These are phyloP conservation scores for Paradendryphiella salina DNA, from an alignment of 2,329 filamentous ascomycete species.

Conservation along the genomic window DNA sequence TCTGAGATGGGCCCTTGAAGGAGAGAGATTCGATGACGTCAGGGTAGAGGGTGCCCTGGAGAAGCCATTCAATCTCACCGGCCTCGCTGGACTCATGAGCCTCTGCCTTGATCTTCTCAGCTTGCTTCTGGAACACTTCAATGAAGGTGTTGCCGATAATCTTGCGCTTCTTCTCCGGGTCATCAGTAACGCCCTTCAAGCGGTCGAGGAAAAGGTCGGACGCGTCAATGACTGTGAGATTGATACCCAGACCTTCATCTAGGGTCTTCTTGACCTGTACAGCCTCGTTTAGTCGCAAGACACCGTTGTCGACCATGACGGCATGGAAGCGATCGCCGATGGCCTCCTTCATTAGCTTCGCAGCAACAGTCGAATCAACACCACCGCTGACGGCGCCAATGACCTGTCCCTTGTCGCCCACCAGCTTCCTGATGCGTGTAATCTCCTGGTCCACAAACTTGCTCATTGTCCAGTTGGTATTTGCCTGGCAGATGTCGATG, in stretches of 20 bases:
- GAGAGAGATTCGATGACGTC: slow-evolving; percentile 73
- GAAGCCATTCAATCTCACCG: slow-evolving; percentile 81
- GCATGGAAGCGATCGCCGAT: slow-evolving; percentile 86
- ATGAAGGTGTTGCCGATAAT: slow-evolving; percentile 84
- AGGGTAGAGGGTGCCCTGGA: slow-evolving; percentile 84
- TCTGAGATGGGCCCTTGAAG: slow-evolving; percentile 71
- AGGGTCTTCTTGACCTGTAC: slow-evolving; percentile 79
- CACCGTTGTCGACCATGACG: slow-evolving; percentile 81
- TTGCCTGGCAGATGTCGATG: slow-evolving; percentile 76
- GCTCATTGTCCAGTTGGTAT: slow-evolving; percentile 80
- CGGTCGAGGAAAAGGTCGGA: slow-evolving; percentile 74
- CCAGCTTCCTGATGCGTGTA: slow-evolving; percentile 74
- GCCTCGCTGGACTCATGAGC: slow-evolving; percentile 67
- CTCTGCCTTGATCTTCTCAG: slow-evolving; percentile 70
- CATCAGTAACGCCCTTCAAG: slow-evolving; percentile 71
- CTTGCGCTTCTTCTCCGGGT: slow-evolving; percentile 87
- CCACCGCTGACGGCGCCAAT: slow-evolving; percentile 79
- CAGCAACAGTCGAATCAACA: slow-evolving; percentile 87
- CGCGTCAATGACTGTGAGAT: slow-evolving; percentile 84
- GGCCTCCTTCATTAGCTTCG: slow-evolving; percentile 81
- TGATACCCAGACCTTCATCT: slow-evolving; percentile 78
- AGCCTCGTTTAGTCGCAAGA: slow-evolving; percentile 85
- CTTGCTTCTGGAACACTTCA: slow-evolving; percentile 81
- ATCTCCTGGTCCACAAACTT: slow-evolving; percentile 84
- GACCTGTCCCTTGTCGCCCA: slow-evolving; percentile 81